phyloP scores from a whole-genome alignment of 257 asterid genomes.

The Cordia subcordata region DNA sequence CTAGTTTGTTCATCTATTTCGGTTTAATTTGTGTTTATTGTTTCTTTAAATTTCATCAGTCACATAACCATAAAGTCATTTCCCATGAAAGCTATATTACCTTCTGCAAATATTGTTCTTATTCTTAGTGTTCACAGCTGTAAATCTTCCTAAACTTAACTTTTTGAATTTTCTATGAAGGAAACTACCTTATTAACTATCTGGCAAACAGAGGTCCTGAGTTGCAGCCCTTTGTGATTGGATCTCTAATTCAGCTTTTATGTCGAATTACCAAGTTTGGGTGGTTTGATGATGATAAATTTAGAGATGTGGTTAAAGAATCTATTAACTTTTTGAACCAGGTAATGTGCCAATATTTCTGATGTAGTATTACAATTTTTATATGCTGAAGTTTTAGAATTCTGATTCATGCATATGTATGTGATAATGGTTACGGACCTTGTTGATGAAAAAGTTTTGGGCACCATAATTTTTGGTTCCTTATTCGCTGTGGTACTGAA shows the following conservation, averaged over 20 bases:
- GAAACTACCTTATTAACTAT: conserved; percentile 90
- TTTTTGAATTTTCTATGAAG: conserved; percentile 60
- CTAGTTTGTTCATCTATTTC: neutral
- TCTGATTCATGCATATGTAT: neutral
- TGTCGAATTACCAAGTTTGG: conserved; percentile 97
- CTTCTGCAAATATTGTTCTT: neutral
- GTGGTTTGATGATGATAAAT: conserved; percentile 95
- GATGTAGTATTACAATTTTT: neutral
- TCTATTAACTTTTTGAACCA: conserved; percentile 82
- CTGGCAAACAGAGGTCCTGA: conserved; percentile 98
- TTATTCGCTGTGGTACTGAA: too few relatives aligned
- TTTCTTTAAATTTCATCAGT: neutral
- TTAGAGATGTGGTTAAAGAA: conserved; percentile 84
- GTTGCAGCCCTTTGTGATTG: conserved; percentile 87
- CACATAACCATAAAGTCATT: neutral
- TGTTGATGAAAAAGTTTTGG: neutral
- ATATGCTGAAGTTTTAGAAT: neutral
- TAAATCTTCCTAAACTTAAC: conserved; percentile 5
- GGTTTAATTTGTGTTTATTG: neutral
- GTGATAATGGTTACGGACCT: neutral
- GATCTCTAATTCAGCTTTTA: conserved; percentile 82
- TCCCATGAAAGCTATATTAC: neutral
- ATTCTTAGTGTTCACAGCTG: conserved; percentile 3
- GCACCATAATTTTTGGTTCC: too few relatives aligned
- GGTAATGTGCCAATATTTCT: conserved; percentile 38